These are phyloP conservation scores for Chrysosporium keratinophilum DNA, from an alignment of 2,329 filamentous ascomycete genomes.

Conservation along the genomic window DNA sequence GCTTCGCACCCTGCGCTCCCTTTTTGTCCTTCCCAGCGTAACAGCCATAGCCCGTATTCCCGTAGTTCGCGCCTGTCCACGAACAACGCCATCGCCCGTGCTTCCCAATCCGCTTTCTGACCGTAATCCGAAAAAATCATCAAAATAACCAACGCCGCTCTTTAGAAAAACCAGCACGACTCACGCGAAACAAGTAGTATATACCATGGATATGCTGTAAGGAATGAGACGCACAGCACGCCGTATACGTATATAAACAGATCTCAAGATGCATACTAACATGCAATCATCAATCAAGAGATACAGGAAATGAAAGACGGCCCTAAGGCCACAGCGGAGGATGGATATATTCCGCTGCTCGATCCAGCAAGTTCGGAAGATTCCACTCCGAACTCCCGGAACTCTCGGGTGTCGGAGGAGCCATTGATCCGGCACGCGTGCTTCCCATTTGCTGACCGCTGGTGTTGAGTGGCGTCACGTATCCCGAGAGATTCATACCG, in stretches of 20 bases:
- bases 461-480: constrained; percentile 8
- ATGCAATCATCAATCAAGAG: neutral
- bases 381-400: constrained; percentile 40
- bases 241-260: neutral
- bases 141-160: neutral
- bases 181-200: neutral
- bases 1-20: neutral
- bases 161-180: neutral
- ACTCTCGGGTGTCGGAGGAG: constrained; percentile 40
- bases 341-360: constrained; percentile 40
- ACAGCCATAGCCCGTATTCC: no score
- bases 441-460: constrained; percentile 5
- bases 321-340: constrained; percentile 33
- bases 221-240: neutral
- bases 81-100: neutral
- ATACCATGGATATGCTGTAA: neutral
- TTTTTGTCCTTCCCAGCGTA: neutral
- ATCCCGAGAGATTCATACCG: constrained; percentile 6
- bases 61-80: neutral
- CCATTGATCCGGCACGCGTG: constrained; percentile 27
- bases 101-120: neutral
- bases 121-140: neutral
- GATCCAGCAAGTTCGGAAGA: constrained; percentile 37
- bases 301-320: neutral
- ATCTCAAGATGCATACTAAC: neutral